phyloP scores from a whole-genome alignment of 2,329 filamentous ascomycete species.

The Talaromyces sp. region DNA sequence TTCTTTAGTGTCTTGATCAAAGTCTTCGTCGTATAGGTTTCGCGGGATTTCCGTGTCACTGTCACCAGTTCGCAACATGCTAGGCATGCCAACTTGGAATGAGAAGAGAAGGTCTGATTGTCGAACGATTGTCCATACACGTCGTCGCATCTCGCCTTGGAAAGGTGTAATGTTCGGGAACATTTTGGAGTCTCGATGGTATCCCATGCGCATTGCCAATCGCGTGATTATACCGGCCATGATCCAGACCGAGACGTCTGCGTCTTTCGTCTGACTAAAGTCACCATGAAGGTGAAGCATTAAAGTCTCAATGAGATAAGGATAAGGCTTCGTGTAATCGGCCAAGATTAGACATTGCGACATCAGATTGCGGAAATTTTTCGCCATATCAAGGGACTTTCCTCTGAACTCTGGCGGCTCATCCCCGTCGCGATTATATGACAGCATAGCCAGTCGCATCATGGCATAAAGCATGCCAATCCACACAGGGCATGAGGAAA shows the following conservation, averaged over 20 bases:
- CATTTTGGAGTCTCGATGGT: constrained; percentile 56
- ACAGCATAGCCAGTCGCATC: constrained; percentile 59
- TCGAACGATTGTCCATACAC: constrained; percentile 44
- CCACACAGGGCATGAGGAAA: constrained; percentile 54
- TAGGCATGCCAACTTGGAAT: constrained; percentile 63
- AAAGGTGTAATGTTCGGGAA: constrained; percentile 56
- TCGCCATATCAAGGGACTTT: constrained; percentile 45
- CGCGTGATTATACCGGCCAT: constrained; percentile 55
- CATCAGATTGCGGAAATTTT: constrained; percentile 47
- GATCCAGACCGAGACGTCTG: constrained; percentile 56
- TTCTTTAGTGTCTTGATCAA: constrained; percentile 49
- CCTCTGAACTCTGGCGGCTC: constrained; percentile 58
- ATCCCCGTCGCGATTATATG: constrained; percentile 55
- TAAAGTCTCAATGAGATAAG: constrained; percentile 55
- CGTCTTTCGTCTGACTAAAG: constrained; percentile 52
- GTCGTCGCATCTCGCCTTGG: constrained; percentile 53
- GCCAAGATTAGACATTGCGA: constrained; percentile 58
- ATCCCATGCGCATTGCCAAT: constrained; percentile 61
- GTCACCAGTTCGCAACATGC: constrained; percentile 59
- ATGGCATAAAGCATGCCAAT: constrained; percentile 58
- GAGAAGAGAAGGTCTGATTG: constrained; percentile 60
- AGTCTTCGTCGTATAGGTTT: constrained; percentile 62
- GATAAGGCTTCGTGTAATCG: constrained; percentile 59
- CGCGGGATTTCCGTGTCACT: constrained; percentile 56
- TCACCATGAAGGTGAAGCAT: constrained; percentile 59